A percentile compares a stretch with the other conserved stretches of the same genome.
Evolutionary conservation across 192 early-diverging fungal species (phyloP).

Genomic region (Kickxella alabastrina): DNA sequence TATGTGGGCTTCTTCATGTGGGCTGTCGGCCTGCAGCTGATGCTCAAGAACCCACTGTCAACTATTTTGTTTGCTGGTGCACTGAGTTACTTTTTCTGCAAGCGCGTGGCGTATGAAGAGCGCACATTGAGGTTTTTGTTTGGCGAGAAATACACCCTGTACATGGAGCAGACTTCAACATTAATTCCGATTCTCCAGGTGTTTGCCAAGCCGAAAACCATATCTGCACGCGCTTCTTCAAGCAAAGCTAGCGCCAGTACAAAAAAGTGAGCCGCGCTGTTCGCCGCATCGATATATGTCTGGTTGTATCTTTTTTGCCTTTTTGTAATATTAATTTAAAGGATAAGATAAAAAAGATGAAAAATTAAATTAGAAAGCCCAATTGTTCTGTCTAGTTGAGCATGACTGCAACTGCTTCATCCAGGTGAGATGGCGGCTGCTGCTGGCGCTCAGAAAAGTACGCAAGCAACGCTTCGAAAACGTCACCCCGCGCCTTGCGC

Average conservation of each 20-base stretch:
- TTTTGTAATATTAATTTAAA: slow-evolving; percentile 29
- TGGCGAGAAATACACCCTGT: slow-evolving; percentile 70
- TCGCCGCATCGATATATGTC: too few relatives aligned
- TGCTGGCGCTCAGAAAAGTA: slow-evolving; percentile 35
- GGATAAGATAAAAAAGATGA: slow-evolving; percentile 1
- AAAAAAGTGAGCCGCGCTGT: too few relatives aligned
- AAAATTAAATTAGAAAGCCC: not conserved
- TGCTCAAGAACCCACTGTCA: slow-evolving; percentile 78
- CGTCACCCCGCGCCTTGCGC: slow-evolving; percentile 21
- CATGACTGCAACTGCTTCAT: slow-evolving; percentile 9
- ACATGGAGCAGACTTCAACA: slow-evolving; percentile 60
- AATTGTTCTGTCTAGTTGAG: slow-evolving; percentile 5
- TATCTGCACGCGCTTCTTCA: too few relatives aligned
- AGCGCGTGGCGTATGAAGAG: slow-evolving; percentile 80
- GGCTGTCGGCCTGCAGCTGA: slow-evolving; percentile 73
- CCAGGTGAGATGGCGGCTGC: slow-evolving; percentile 28
- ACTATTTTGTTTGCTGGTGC: slow-evolving; percentile 60
- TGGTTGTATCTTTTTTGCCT: too few relatives aligned
- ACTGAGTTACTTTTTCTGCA: slow-evolving; percentile 71
- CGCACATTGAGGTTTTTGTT: slow-evolving; percentile 70
- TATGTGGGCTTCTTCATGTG: slow-evolving; percentile 96
- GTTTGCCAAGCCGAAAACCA: too few relatives aligned
- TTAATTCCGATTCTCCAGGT: slow-evolving; percentile 76
- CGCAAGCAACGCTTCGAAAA: slow-evolving; percentile 34
- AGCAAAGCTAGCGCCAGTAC: too few relatives aligned